Conservation (phyloP, 2,329 filamentous ascomycete species). For the Calonectria hongkongensis region DNA sequence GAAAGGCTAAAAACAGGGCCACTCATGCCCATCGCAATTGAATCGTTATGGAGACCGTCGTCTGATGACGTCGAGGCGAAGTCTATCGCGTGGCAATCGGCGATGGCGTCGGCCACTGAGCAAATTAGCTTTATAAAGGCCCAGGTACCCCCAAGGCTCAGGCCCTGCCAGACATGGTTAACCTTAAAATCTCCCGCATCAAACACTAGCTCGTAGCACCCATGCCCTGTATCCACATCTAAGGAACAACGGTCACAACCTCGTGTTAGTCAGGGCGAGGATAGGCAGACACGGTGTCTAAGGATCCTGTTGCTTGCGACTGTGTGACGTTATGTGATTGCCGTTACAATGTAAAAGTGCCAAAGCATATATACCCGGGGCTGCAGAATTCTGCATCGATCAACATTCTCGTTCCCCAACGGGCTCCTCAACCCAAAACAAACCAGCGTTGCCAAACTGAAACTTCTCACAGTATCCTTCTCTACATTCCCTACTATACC, state of each 20-base stretch:
- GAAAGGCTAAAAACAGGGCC: slow-evolving; percentile 12
- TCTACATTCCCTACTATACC: slow-evolving; percentile 11
- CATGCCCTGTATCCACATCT: slow-evolving; percentile 6
- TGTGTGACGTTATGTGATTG: slow-evolving; percentile 2
- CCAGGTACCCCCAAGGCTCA: slow-evolving; percentile 6
- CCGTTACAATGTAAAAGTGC: not conserved
- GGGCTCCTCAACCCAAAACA: slow-evolving; percentile 17
- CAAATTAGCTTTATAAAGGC: slow-evolving; percentile 19
- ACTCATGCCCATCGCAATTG: slow-evolving; percentile 10
- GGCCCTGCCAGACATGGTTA: slow-evolving; percentile 17
- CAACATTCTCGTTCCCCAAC: slow-evolving; percentile 17
- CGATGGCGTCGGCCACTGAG: not conserved
- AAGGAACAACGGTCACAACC: slow-evolving; percentile 4
- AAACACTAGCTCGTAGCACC: slow-evolving; percentile 12
- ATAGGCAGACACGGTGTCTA: slow-evolving; percentile 21
- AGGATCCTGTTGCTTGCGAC: slow-evolving; percentile 2
- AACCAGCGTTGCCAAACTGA: slow-evolving; percentile 11
- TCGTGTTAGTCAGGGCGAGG: slow-evolving; percentile 18
- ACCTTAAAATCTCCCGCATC: slow-evolving; percentile 28
- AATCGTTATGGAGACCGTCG: slow-evolving; percentile 6
- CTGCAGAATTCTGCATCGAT: slow-evolving; percentile 20
- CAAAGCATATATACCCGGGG: slow-evolving; percentile 17
- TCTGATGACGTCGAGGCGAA: slow-evolving; percentile 3
- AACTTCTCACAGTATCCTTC: slow-evolving; percentile 7
- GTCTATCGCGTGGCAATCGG: slow-evolving; percentile 15